Evolutionary conservation across 2,329 filamentous ascomycete genomes (phyloP).

Genomic region (Didymellaceae sp.): DNA sequence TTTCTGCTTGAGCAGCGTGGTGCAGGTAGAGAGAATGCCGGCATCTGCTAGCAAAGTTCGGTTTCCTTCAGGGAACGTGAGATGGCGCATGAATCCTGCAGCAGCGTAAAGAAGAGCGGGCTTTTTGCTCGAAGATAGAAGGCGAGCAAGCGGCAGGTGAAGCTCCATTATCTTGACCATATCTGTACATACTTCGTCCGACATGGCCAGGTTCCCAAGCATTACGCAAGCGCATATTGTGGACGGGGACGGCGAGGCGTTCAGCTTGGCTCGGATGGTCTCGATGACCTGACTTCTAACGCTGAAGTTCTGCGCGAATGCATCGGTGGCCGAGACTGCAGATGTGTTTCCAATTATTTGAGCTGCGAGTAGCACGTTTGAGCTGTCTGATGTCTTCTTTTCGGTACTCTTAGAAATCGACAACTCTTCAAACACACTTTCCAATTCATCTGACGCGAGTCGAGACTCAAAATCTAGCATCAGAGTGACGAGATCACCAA

Average conservation of each 20-base stretch:
- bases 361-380: constrained; percentile 36
- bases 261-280: constrained; percentile 35
- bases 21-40: constrained; percentile 41
- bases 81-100: constrained; percentile 47
- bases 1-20: constrained; percentile 32
- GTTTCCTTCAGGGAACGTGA: constrained; percentile 45
- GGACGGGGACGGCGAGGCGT: constrained; percentile 30
- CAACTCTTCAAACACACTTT: constrained; percentile 39
- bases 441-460: constrained; percentile 34
- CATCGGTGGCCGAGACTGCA: constrained; percentile 44
- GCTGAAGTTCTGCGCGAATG: constrained; percentile 37
- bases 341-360: constrained; percentile 43
- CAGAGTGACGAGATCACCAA: constrained; percentile 39
- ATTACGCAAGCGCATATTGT: constrained; percentile 46
- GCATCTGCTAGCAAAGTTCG: constrained; percentile 38
- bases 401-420: constrained; percentile 33
- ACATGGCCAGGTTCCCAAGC: constrained; percentile 49
- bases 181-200: constrained; percentile 41
- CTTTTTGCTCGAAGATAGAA: constrained; percentile 36
- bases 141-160: constrained; percentile 37
- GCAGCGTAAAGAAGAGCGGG: constrained; percentile 45
- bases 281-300: constrained; percentile 37
- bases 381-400: constrained; percentile 29
- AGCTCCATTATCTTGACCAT: constrained; percentile 45
- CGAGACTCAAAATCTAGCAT: constrained; percentile 41